phyloP scores from a whole-genome alignment of 805 yeast genomes.

The Metschnikowia picachoensis region DNA sequence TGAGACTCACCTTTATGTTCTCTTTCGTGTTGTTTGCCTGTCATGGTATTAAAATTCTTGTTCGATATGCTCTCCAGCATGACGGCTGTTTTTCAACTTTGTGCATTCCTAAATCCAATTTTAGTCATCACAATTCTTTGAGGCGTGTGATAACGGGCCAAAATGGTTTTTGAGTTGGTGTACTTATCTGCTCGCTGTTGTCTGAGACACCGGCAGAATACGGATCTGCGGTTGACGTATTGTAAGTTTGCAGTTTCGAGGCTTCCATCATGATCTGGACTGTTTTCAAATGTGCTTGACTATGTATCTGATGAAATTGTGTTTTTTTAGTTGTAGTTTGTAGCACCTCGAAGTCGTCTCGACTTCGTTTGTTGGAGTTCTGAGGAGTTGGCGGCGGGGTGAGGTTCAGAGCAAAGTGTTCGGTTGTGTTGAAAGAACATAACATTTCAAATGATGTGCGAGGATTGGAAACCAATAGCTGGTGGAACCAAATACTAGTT shows the following conservation, averaged over 20 bases:
- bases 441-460: too few species aligned
- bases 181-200: neutral
- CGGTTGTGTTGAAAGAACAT: too few species aligned
- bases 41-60: too few species aligned
- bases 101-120: neutral
- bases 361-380: slow-evolving; percentile 12
- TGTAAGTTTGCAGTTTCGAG: slow-evolving; percentile 13
- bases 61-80: too few species aligned
- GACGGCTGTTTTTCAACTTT: neutral
- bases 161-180: slow-evolving; percentile 14
- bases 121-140: neutral
- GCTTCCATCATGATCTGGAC: slow-evolving; percentile 32
- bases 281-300: slow-evolving; percentile 29
- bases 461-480: too few species aligned
- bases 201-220: neutral
- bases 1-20: too few species aligned
- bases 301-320: slow-evolving; percentile 27
- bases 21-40: too few species aligned
- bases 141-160: slow-evolving; percentile 14
- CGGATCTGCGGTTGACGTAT: neutral
- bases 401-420: neutral
- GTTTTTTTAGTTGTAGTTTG: slow-evolving; percentile 14
- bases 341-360: slow-evolving; percentile 13
- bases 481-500: too few species aligned
- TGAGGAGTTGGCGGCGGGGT: slow-evolving; percentile 8